Conservation (phyloP, 805 yeast species). For the Tetrapisispora namnaoensis region DNA sequence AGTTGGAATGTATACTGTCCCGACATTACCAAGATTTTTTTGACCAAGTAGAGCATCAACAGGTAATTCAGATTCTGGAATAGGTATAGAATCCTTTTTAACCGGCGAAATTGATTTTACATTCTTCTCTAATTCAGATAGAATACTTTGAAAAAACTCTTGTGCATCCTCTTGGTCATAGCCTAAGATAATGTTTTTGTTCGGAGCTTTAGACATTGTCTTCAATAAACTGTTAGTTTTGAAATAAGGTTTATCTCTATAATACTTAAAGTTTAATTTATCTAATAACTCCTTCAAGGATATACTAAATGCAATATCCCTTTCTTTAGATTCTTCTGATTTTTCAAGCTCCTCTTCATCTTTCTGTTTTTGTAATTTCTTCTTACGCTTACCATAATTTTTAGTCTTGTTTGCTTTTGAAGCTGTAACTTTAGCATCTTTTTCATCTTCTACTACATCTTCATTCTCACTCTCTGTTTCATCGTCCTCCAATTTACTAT, state of each 20-base stretch:
- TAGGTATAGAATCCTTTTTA: constrained; percentile 14
- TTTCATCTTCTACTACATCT: too few relatives aligned
- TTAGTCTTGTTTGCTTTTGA: constrained; percentile 4
- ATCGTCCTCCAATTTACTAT: constrained; percentile 3
- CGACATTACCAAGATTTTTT: constrained; percentile 46
- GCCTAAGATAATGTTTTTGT: constrained; percentile 66
- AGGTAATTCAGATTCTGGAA: constrained; percentile 25
- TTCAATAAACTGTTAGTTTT: constrained; percentile 51
- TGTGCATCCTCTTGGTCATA: constrained; percentile 96
- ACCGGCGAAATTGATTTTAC: constrained; percentile 16
- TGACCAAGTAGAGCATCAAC: constrained; percentile 32
- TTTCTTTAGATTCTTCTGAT: constrained; percentile 10
- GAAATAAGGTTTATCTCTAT: constrained; percentile 44
- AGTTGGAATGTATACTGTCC: constrained; percentile 62
- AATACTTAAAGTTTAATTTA: constrained; percentile 47
- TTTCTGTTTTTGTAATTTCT: constrained; percentile 11
- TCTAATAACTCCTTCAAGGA: constrained; percentile 43
- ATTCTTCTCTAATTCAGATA: constrained; percentile 52
- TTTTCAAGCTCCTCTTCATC: constrained; percentile 13
- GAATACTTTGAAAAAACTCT: constrained; percentile 78
- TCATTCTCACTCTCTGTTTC: neutral
- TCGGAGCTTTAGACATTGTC: constrained; percentile 69
- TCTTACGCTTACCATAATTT: constrained; percentile 15
- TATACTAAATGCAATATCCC: constrained; percentile 38
- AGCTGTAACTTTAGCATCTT: constrained; percentile 6